Evolutionary conservation across 2,329 filamentous ascomycete genomes (phyloP).

Genomic region (Microcera coccophila): DNA sequence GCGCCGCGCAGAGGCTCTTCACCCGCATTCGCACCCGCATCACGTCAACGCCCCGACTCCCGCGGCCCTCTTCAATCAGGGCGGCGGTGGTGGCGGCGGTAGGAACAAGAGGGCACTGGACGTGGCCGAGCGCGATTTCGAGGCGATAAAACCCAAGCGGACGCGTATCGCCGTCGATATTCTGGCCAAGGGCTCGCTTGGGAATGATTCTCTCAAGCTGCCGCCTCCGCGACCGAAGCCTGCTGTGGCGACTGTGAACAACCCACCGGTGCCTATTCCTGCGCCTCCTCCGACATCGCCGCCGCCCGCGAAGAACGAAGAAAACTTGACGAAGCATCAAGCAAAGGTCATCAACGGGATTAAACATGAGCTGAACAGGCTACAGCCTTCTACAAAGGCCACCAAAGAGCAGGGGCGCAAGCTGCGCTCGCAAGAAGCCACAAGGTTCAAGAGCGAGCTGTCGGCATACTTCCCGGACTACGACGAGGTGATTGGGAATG

Average conservation of each 20-base stretch:
- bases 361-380: constrained; percentile 55
- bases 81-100: constrained; percentile 32
- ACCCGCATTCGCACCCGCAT: constrained; percentile 34
- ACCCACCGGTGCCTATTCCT: constrained; percentile 9
- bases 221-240: constrained; percentile 5
- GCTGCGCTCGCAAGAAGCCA: constrained; percentile 80
- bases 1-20: constrained; percentile 47
- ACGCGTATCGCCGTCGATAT: constrained; percentile 53
- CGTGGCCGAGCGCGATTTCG: constrained; percentile 41
- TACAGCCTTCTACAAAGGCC: constrained; percentile 48
- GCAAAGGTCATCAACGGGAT: constrained; percentile 60
- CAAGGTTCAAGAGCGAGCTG: constrained; percentile 85
- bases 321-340: constrained; percentile 46
- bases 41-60: constrained; percentile 25
- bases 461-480: constrained; percentile 90
- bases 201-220: constrained; percentile 26
- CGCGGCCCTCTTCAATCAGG: constrained; percentile 31
- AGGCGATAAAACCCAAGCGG: constrained; percentile 46
- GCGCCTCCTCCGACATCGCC: constrained; percentile 8
- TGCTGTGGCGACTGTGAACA: constrained; percentile 11
- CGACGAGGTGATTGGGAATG: constrained; percentile 87
- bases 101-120: constrained; percentile 47
- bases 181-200: constrained; percentile 30
- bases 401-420: constrained; percentile 65
- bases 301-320: constrained; percentile 22